Evolutionary conservation across 805 yeast genomes (phyloP), one percentile per base, ranked within the genome.

Genomic region (Vanderwaltozyma polyspora): DNA sequence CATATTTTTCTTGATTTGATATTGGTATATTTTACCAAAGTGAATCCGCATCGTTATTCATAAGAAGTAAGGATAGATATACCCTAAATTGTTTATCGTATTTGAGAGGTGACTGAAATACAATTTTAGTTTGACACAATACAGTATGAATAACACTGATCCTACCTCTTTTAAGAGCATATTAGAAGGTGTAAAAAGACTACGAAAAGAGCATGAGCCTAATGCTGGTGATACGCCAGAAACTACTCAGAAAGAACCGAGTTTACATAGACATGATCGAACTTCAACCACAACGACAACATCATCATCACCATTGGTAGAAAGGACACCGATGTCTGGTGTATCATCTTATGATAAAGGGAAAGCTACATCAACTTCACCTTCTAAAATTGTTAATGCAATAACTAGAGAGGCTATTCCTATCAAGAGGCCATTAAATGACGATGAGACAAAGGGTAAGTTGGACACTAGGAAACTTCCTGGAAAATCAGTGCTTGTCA

Each of bases 151-250:
- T 31, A 51, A 46, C 29, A 52, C 63, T 11, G 74, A 74, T 46
- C 63, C 79, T 2, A 67, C 80, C 3, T 79, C 86, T 0, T 79
- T 79, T 53, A 74, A 79, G 33, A 75, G 82, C 48, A 76, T 79
- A 26, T 52, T 79, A 29, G 84, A 78, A 4, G 81, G 80, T n/a
- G 83, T 78, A 2, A 64, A 72, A 51, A 67, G 68, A 36, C 66
- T 77, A 55, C 54, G 82, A 38, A 72, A 74, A 39, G 55, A 65
- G 37, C 43, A 55, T 27, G 46, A 52, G 7, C 35, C 36, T 5
- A 31, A 19, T 8, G 26, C 27, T 14, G 28, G 27, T 7, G 25
- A 30, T 13, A 18, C n/a, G 25, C 37, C 16, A 26, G 19, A 5
- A 29, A 30, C n/a, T 19, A 29, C 32, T 24, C 32, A 40, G 23